These are phyloP conservation scores for Lentinula guzmanii DNA, from an alignment of 768 basidiomycete species.

Conservation along the genomic window DNA sequence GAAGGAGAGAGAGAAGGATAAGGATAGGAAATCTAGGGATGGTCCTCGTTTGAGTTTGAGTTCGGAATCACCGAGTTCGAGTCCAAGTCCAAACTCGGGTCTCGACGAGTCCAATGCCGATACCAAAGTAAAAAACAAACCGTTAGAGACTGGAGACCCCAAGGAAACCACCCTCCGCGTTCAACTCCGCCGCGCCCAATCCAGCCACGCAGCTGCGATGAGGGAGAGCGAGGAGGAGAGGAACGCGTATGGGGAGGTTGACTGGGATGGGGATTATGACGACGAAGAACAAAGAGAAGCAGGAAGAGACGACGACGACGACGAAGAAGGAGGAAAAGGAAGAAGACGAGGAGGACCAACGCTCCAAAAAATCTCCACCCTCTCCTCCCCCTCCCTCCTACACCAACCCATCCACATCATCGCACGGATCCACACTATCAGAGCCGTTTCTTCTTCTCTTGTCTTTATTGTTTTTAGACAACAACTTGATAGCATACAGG, in stretches of 20 bases:
- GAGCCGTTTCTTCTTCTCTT: constrained; percentile 5
- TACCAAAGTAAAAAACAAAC: neutral
- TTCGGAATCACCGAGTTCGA: no score
- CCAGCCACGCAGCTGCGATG: neutral
- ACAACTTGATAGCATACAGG: constrained; percentile 13
- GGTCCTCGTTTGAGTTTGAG: no score
- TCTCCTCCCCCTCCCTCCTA: neutral
- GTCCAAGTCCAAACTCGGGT: no score
- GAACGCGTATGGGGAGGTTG: neutral
- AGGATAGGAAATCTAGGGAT: no score
- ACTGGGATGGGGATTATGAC: neutral
- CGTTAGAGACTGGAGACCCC: neutral
- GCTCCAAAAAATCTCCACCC: neutral
- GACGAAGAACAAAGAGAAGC: neutral
- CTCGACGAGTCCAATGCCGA: no score
- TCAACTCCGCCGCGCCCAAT: neutral
- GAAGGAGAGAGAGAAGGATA: no score
- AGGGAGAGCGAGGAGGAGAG: neutral
- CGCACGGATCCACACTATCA: neutral
- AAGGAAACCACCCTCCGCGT: neutral
- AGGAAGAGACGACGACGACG: no score
- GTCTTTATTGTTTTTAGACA: constrained; percentile 15
- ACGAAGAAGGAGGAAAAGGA: no score
- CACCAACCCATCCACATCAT: neutral
- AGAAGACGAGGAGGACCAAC: no score